These are phyloP conservation scores for Bipolaris gigantea DNA, from an alignment of 2,329 filamentous ascomycete species.

Conservation along the genomic window DNA sequence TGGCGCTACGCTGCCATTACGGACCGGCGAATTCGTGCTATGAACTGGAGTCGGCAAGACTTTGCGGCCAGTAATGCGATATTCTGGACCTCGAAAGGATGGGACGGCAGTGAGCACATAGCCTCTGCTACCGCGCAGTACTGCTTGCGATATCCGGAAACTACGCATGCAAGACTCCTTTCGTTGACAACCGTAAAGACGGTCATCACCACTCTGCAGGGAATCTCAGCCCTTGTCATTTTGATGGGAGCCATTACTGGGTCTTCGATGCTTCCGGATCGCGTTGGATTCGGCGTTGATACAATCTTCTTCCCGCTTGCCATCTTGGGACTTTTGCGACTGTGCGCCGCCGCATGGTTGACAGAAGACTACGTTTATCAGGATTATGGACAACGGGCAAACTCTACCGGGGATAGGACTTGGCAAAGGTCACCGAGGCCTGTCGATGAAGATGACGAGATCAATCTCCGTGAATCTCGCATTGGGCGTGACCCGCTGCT, in stretches of 20 bases:
- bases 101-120: slow-evolving; percentile 41
- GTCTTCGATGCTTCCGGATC: neutral
- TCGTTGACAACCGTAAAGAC: slow-evolving; percentile 20
- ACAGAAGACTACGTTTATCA: slow-evolving; percentile 18
- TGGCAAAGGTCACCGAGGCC: neutral
- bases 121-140: neutral
- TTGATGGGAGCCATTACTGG: neutral
- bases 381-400: neutral
- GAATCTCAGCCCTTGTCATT: slow-evolving; percentile 14
- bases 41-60: slow-evolving; percentile 29
- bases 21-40: slow-evolving; percentile 39
- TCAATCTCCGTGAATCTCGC: neutral
- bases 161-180: slow-evolving; percentile 5
- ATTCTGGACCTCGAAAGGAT: slow-evolving; percentile 42
- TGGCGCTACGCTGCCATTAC: slow-evolving; percentile 44
- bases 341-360: slow-evolving; percentile 19
- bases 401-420: neutral
- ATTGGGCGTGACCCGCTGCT: neutral
- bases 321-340: slow-evolving; percentile 15
- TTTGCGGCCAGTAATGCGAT: slow-evolving; percentile 40
- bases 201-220: slow-evolving; percentile 19
- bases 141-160: slow-evolving; percentile 5
- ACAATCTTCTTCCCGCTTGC: slow-evolving; percentile 16
- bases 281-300: neutral
- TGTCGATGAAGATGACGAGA: neutral